phyloP scores from a whole-genome alignment of 1,139 yeast species.

The Entelexis paramagnoliae region DNA sequence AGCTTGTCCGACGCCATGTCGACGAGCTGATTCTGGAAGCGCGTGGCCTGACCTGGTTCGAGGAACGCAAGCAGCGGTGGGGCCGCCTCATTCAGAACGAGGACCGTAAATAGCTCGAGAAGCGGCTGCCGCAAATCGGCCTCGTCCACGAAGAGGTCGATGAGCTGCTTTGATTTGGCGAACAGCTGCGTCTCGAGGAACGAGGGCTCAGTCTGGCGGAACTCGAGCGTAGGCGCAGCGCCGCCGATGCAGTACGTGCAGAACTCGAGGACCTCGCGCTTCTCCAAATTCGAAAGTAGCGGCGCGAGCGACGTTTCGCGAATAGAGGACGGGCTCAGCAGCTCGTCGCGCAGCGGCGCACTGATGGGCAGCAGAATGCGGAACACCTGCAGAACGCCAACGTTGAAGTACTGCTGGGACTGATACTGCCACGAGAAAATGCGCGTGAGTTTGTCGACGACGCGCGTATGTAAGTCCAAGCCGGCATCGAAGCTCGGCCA shows the following conservation, averaged over 20 bases:
- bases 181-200: slow-evolving; percentile 52
- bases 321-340: slow-evolving; percentile 14
- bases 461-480: slow-evolving; percentile 8
- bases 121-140: slow-evolving; percentile 43
- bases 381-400: slow-evolving; percentile 7
- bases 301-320: slow-evolving; percentile 18
- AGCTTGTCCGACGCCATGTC: slow-evolving; percentile 51
- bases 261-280: slow-evolving; percentile 26
- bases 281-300: slow-evolving; percentile 11
- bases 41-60: slow-evolving; percentile 52
- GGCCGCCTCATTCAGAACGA: slow-evolving; percentile 45
- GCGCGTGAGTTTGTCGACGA: slow-evolving; percentile 5
- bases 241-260: slow-evolving; percentile 28
- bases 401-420: slow-evolving; percentile 5
- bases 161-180: slow-evolving; percentile 46
- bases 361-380: slow-evolving; percentile 12
- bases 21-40: slow-evolving; percentile 49
- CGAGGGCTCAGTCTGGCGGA: slow-evolving; percentile 5
- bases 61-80: slow-evolving; percentile 78
- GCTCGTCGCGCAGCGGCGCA: slow-evolving; percentile 8
- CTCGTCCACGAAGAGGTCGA: slow-evolving; percentile 47
- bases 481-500: slow-evolving; percentile 14
- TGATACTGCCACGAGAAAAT: slow-evolving; percentile 12
- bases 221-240: not conserved
- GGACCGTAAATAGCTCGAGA: slow-evolving; percentile 48